These are phyloP conservation scores for Podosphaera xanthii DNA, from an alignment of 2,329 filamentous ascomycete genomes.

Conservation along the genomic window DNA sequence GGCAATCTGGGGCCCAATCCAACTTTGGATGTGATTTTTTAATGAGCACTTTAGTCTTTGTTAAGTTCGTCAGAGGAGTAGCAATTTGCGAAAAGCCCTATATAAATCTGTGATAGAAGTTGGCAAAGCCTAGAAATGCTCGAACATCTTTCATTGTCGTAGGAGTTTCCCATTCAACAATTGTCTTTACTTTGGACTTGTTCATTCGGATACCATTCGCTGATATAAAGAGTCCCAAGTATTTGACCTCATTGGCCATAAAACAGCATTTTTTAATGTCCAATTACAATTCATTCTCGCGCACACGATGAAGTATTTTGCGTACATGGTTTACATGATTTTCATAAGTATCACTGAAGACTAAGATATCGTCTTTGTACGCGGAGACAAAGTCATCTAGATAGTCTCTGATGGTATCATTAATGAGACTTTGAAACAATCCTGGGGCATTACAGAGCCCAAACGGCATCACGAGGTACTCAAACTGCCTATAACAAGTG, in stretches of 20 bases:
- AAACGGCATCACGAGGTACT: not conserved
- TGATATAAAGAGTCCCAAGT: not conserved
- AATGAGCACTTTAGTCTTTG: not conserved
- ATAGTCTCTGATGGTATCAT: not conserved
- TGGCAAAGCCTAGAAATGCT: too few relatives aligned
- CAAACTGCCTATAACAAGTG: not conserved
- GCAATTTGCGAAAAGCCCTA: not conserved
- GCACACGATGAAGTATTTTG: constrained; percentile 1
- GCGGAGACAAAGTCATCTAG: not conserved
- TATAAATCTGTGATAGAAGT: not conserved
- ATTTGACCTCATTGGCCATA: not conserved
- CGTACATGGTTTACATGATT: not conserved
- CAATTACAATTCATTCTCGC: not conserved
- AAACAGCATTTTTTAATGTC: constrained; percentile 1
- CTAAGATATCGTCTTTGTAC: constrained; percentile 3
- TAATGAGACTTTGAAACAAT: constrained; percentile 1
- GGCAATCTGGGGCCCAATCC: too few relatives aligned
- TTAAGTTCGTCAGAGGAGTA: not conserved
- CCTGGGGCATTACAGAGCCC: not conserved
- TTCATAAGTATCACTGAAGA: too few relatives aligned
- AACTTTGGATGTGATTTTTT: too few relatives aligned
- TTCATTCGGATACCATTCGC: not conserved
- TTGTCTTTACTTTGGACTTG: not conserved
- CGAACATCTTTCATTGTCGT: not conserved
- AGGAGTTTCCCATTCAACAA: not conserved